Percentiles rank a stretch among this genome's conserved stretches.
These are phyloP conservation scores for Harringtonia lauricola DNA, from an alignment of 2,329 filamentous ascomycete species.

Conservation along the genomic window DNA sequence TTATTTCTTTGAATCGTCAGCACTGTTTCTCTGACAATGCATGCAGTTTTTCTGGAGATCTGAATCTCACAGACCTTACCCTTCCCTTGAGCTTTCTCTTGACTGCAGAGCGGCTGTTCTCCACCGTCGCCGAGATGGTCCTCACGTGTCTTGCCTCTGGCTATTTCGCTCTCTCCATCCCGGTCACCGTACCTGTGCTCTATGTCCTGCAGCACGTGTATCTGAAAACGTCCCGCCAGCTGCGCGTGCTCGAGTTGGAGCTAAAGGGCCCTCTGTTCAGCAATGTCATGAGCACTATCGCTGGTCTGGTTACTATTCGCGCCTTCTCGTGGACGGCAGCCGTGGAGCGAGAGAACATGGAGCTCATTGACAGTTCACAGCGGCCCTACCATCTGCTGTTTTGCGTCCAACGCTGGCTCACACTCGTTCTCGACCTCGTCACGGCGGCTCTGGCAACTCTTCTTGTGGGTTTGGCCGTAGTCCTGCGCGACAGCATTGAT, in stretches of 20 bases:
- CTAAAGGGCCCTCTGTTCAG: constrained; percentile 35
- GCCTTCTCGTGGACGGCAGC: constrained; percentile 41
- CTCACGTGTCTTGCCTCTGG: constrained; percentile 32
- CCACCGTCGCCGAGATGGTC: constrained; percentile 28
- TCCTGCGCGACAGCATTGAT: constrained; percentile 18
- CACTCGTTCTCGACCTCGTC: constrained; percentile 25
- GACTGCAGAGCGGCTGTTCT: constrained; percentile 7
- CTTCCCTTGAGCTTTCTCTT: background rate
- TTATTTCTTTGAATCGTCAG: background rate
- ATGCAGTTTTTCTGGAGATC: background rate
- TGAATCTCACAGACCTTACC: constrained; percentile 1
- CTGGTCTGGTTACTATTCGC: constrained; percentile 36
- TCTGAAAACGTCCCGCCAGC: constrained; percentile 38
- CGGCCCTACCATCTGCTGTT: constrained; percentile 45
- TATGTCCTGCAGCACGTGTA: constrained; percentile 38
- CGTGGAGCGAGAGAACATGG: constrained; percentile 31
- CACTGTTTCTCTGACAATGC: background rate
- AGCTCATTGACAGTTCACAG: constrained; percentile 41
- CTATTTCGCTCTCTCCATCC: constrained; percentile 21
- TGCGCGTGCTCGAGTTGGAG: constrained; percentile 42
- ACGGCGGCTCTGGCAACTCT: constrained; percentile 24
- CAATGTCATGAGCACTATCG: constrained; percentile 33
- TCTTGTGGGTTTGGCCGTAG: constrained; percentile 23
- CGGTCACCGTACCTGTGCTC: constrained; percentile 29
- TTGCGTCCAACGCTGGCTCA: constrained; percentile 44